Conservation (phyloP, 1,284 basidiomycete species). For the Ganoderma leucocontextum region DNA sequence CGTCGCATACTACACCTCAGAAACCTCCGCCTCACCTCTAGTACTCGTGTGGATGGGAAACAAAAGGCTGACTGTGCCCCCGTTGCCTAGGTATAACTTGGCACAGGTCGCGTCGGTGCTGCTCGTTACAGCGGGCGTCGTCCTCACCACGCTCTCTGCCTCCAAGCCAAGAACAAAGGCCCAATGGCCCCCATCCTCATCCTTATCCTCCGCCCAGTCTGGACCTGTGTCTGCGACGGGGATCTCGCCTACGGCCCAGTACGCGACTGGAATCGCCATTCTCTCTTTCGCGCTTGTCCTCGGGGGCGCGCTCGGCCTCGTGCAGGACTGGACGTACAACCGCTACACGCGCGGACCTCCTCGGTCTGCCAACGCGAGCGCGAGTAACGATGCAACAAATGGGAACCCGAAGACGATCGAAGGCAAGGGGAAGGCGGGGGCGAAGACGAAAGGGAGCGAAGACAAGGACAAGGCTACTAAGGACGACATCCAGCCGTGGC, state of each 20-base stretch:
- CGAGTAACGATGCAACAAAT: constrained; percentile 5
- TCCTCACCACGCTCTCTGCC: constrained; percentile 85
- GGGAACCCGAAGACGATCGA: constrained; percentile 4
- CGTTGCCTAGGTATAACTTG: constrained; percentile 65
- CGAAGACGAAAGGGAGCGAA: background rate
- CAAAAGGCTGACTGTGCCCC: no score
- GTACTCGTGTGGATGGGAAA: background rate
- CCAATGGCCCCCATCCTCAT: constrained; percentile 1
- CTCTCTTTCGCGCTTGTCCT: constrained; percentile 82
- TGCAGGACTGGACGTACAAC: constrained; percentile 85
- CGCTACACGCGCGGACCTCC: constrained; percentile 58
- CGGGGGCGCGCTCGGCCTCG: constrained; percentile 84
- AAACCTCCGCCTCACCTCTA: background rate
- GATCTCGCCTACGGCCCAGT: constrained; percentile 47
- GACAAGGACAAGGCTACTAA: constrained; percentile 11
- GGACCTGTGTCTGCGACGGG: background rate
- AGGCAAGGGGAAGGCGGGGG: background rate
- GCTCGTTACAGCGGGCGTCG: constrained; percentile 83
- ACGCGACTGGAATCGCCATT: constrained; percentile 78
- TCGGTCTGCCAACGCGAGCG: constrained; percentile 5
- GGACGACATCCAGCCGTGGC: constrained; percentile 62
- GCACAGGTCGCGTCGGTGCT: constrained; percentile 79
- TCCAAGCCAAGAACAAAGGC: constrained; percentile 42
- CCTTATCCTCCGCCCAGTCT: background rate
- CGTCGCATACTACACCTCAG: background rate